Percentiles rank a stretch among this genome's conserved stretches.
Conservation (phyloP, 164 flowering plant genomes). For the Chimonanthus salicifolius region DNA sequence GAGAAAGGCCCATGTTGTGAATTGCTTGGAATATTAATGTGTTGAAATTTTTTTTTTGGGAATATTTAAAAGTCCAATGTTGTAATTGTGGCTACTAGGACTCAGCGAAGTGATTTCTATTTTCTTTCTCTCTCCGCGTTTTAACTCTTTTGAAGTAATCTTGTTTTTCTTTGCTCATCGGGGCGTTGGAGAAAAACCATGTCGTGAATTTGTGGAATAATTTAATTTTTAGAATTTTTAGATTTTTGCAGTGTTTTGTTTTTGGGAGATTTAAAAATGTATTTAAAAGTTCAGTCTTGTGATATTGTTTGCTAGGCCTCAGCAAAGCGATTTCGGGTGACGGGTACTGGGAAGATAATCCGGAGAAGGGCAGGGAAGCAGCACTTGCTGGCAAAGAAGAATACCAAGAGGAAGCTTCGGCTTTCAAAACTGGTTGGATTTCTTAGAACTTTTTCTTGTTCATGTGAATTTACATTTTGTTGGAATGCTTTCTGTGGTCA, state of each 20-base stretch:
- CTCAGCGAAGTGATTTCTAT: no score
- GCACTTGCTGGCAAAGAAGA: slow-evolving; percentile 87
- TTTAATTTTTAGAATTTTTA: background rate
- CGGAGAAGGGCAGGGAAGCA: slow-evolving; percentile 94
- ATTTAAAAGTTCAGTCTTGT: background rate
- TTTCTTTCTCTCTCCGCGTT: background rate
- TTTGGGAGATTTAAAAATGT: background rate
- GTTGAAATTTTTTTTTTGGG: no score
- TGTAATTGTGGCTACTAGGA: no score
- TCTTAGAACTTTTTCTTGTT: background rate
- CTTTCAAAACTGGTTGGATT: slow-evolving; percentile 73
- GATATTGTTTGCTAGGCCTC: slow-evolving; percentile 55
- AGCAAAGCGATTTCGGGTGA: slow-evolving; percentile 87
- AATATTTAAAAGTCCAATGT: no score
- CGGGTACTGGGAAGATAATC: slow-evolving; percentile 88
- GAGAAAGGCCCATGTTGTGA: background rate
- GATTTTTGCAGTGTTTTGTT: background rate
- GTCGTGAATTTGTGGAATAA: background rate
- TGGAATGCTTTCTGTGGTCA: background rate
- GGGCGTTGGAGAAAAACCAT: background rate
- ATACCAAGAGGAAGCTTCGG: slow-evolving; percentile 67
- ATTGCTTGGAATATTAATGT: no score
- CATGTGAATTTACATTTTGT: background rate
- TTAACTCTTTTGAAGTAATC: background rate
- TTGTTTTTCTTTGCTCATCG: background rate